These are phyloP conservation scores for Lentinus tigrinus DNA, from an alignment of 768 basidiomycete genomes.

Conservation along the genomic window DNA sequence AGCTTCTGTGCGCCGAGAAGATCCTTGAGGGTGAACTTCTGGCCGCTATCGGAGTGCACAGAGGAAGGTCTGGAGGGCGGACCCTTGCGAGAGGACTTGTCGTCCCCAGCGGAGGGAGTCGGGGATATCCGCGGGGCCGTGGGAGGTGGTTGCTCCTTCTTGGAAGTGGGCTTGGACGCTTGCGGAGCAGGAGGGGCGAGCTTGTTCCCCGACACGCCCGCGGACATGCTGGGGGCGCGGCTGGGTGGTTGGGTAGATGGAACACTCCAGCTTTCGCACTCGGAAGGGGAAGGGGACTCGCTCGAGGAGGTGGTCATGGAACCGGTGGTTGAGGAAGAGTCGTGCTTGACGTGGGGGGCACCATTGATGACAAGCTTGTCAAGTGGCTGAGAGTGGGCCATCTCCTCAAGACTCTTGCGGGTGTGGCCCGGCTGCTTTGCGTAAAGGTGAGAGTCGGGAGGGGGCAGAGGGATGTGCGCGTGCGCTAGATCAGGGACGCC, in stretches of 20 bases:
- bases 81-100: slow-evolving; percentile 11
- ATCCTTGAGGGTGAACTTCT: slow-evolving; percentile 85
- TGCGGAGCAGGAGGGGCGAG: slow-evolving; percentile 20
- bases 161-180: slow-evolving; percentile 19
- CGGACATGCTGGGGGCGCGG: slow-evolving; percentile 47
- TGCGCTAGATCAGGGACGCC: slow-evolving; percentile 22
- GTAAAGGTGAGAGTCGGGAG: slow-evolving; percentile 46
- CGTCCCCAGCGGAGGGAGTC: slow-evolving; percentile 21
- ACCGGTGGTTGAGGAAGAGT: slow-evolving; percentile 36
- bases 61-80: slow-evolving; percentile 20
- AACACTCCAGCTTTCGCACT: slow-evolving; percentile 58
- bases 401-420: slow-evolving; percentile 42
- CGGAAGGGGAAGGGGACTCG: slow-evolving; percentile 53
- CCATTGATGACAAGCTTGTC: slow-evolving; percentile 17
- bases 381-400: slow-evolving; percentile 16
- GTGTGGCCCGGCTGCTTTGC: slow-evolving; percentile 53
- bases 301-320: slow-evolving; percentile 38
- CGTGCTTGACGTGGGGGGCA: slow-evolving; percentile 23
- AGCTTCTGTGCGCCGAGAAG: slow-evolving; percentile 73
- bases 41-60: slow-evolving; percentile 49
- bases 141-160: slow-evolving; percentile 21
- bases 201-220: slow-evolving; percentile 40
- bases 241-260: slow-evolving; percentile 65
- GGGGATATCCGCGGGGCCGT: slow-evolving; percentile 27
- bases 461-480: slow-evolving; percentile 46